Base-by-base conservation (phyloP, 2,329 filamentous ascomycete species). In the Fusarium pseudocircinatum region DNA sequence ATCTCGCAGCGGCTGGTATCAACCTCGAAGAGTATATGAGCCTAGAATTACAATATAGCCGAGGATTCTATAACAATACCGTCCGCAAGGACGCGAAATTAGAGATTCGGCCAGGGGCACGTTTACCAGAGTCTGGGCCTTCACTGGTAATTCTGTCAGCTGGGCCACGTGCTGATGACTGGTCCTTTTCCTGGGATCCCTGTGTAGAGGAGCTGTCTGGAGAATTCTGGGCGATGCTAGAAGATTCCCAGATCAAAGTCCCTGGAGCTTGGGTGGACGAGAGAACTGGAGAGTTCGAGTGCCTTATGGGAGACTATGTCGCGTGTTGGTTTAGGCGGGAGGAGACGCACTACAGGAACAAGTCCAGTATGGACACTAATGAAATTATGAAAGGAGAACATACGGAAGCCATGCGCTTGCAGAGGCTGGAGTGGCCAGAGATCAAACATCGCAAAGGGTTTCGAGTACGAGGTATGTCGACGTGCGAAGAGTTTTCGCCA, bases 41-140 rank as follows among this genome's bases (percentile, higher is more conserved):
- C 5, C 13, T 24, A 0, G 26, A 61, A 18, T 1, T 26, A 0
- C 1, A 11, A 16, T 15, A n/a, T 14, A 37, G 16, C 15, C 16
- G 30, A 7, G 14, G 26, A 4, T 1, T 8, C 5, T 4, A 24
- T 4, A 7, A 1, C 5, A 14, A 32, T n/a, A 2, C 3, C 3
- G n/a, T n/a, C 7, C 4, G 4, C 6, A 7, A 24, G 47, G 12
- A 6, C 6, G 10, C 9, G 18, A 22, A 15, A 22, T 0, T 11
- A 6, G 5, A 8, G 6, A 2, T 26, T 3, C 13, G 0, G 0
- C 32, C 18, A 8, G 49, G 32, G n/a, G 4, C 7, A 0, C 49
- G 13, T 24, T 15, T 60, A 2, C 44, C 11, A 1, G 14, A 34
- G 10, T 60, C 5, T 1, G 20, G 52, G 3, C 52, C 26, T 14